phyloP scores from a whole-genome alignment of 768 basidiomycete species.

The Cyclocybe aegerita region DNA sequence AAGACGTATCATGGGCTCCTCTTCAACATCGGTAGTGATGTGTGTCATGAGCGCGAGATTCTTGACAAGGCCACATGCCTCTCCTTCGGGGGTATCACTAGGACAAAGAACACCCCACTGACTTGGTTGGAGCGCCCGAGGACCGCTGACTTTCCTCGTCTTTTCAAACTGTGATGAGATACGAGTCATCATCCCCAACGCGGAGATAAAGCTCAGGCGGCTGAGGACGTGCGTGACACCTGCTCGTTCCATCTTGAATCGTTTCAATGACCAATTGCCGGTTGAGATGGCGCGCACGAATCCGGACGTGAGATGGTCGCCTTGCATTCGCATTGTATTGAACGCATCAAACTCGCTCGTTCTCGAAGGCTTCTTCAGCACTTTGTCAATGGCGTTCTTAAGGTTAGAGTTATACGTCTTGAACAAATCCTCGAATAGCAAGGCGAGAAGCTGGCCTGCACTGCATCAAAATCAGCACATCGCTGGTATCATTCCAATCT shows the following conservation, averaged over 20 bases:
- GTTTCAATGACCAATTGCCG: conserved; percentile 98
- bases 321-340: conserved; percentile 93
- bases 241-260: conserved; percentile 99
- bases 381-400: conserved; percentile 94
- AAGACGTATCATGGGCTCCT: conserved; percentile 86
- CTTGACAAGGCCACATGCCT: conserved; percentile 98
- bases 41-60: conserved; percentile 99
- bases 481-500: conserved; percentile 1
- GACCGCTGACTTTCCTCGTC: conserved; percentile 97
- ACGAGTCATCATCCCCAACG: conserved; percentile 99
- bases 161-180: conserved; percentile 99
- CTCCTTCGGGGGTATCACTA: conserved; percentile 98
- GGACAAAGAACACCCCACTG: conserved; percentile 99
- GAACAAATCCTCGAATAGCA: conserved; percentile 98
- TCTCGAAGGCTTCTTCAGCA: conserved; percentile 92
- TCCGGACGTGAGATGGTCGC: conserved; percentile 94
- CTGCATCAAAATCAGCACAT: conserved; percentile 37
- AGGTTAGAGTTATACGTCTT: conserved; percentile 98
- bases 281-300: conserved; percentile 98
- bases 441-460: conserved; percentile 91
- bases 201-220: conserved; percentile 93
- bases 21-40: conserved; percentile 98
- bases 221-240: conserved; percentile 98
- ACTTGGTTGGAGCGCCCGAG: conserved; percentile 93
- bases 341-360: conserved; percentile 94